Conservation (phyloP, 306 rosid genomes). For the Trifolium subterraneum region DNA sequence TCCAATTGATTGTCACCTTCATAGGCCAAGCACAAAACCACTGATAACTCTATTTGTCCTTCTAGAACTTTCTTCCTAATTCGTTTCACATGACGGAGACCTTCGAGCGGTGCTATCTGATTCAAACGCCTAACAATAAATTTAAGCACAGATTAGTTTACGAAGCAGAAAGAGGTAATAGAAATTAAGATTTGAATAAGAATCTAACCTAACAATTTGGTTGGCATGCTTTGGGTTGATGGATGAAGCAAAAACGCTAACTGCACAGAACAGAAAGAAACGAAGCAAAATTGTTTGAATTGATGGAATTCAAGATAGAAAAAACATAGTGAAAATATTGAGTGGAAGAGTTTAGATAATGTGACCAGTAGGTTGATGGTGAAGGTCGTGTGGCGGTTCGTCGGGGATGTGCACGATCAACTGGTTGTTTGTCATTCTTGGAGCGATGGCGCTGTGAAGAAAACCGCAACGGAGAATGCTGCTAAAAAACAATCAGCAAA, state of each 20-base stretch:
- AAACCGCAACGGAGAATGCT: too few relatives aligned
- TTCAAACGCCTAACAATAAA: slow-evolving; percentile 64
- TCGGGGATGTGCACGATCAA: slow-evolving; percentile 70
- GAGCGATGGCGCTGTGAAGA: neutral
- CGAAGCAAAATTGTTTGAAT: slow-evolving; percentile 1
- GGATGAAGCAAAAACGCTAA: slow-evolving; percentile 61
- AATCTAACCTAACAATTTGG: slow-evolving; percentile 70
- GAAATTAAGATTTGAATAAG: neutral
- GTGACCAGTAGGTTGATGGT: slow-evolving; percentile 75
- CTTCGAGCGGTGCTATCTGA: slow-evolving; percentile 69
- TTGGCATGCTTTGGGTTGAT: slow-evolving; percentile 76
- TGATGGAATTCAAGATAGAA: neutral
- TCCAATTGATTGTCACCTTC: slow-evolving; percentile 59
- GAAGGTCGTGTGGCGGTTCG: slow-evolving; percentile 57
- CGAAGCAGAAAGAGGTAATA: neutral
- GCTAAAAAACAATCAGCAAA: too few relatives aligned
- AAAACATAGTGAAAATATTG: neutral
- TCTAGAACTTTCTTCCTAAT: slow-evolving; percentile 65
- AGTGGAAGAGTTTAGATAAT: neutral
- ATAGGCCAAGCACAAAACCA: slow-evolving; percentile 70
- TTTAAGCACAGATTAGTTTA: slow-evolving; percentile 13
- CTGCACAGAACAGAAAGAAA: slow-evolving; percentile 41
- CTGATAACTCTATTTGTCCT: slow-evolving; percentile 64
- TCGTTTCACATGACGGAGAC: slow-evolving; percentile 79
- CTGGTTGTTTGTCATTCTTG: slow-evolving; percentile 11